Evolutionary conservation across 2,329 filamentous ascomycete genomes (phyloP).

Genomic region (Fonsecaea nubica): DNA sequence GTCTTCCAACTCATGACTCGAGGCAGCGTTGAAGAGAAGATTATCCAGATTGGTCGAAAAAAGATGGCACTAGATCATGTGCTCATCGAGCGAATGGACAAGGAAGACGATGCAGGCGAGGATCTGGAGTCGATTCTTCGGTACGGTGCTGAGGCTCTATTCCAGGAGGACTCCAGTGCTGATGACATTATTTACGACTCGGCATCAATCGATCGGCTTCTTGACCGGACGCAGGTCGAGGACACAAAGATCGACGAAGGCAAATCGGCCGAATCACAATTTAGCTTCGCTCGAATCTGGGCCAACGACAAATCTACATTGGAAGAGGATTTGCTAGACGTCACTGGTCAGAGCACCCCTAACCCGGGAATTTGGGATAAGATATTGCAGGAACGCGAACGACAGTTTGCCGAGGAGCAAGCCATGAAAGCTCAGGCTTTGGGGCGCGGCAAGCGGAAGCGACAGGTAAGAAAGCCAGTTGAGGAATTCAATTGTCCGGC

Average conservation of each 20-base stretch:
- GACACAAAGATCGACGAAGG: slow-evolving; percentile 70
- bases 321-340: slow-evolving; percentile 64
- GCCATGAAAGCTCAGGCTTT: slow-evolving; percentile 74
- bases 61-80: slow-evolving; percentile 97
- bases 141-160: slow-evolving; percentile 85
- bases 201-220: slow-evolving; percentile 80
- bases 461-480: slow-evolving; percentile 55
- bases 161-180: slow-evolving; percentile 72
- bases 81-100: slow-evolving; percentile 88
- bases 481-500: background rate
- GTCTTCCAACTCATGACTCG: slow-evolving; percentile 95
- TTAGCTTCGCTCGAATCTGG: slow-evolving; percentile 91
- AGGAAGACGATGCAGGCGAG: slow-evolving; percentile 76
- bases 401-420: slow-evolving; percentile 74
- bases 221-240: slow-evolving; percentile 85
- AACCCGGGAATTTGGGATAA: slow-evolving; percentile 75
- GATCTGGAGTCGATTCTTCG: slow-evolving; percentile 88
- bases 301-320: slow-evolving; percentile 76
- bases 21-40: slow-evolving; percentile 88
- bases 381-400: slow-evolving; percentile 83
- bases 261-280: slow-evolving; percentile 75
- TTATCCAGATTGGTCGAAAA: slow-evolving; percentile 91
- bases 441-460: slow-evolving; percentile 81
- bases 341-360: slow-evolving; percentile 64
- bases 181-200: slow-evolving; percentile 81